These are phyloP conservation scores for Endotrypanum monterogeii DNA, from an alignment of 208 protist genomes.

Conservation along the genomic window DNA sequence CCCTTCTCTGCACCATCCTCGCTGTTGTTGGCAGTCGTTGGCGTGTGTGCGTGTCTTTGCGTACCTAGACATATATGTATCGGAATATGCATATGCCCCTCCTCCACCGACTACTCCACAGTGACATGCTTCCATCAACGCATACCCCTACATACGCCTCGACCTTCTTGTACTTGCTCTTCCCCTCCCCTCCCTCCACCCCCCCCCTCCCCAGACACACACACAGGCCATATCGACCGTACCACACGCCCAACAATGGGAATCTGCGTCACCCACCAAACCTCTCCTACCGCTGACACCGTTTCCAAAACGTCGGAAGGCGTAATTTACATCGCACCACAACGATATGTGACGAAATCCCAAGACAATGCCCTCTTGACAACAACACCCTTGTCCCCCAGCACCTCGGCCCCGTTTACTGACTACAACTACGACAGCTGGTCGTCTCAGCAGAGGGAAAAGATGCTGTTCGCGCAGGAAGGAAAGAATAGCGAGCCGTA, in stretches of 20 bases:
- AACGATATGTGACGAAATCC: neutral
- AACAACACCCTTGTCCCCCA: neutral
- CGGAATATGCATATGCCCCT: neutral
- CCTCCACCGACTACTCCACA: neutral
- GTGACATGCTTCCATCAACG: neutral
- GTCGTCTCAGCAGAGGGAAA: constrained; percentile 15
- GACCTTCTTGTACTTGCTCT: neutral
- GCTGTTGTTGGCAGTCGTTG: neutral
- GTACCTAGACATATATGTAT: neutral
- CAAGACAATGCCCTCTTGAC: neutral
- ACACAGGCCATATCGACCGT: neutral
- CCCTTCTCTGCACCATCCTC: neutral
- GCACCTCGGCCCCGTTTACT: constrained; percentile 17
- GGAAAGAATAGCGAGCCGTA: neutral
- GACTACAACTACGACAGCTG: constrained; percentile 24
- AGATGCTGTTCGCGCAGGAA: neutral
- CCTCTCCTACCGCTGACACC: neutral
- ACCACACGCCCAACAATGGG: constrained; percentile 2
- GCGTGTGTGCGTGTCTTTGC: neutral
- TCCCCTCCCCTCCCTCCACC: neutral
- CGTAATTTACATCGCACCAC: neutral
- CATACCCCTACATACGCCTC: neutral
- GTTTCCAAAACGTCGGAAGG: neutral
- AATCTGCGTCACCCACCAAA: neutral
- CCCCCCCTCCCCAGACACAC: neutral